These are phyloP conservation scores for Tieghemostelium lacteum DNA, from an alignment of 78 protist genomes.

Conservation along the genomic window DNA sequence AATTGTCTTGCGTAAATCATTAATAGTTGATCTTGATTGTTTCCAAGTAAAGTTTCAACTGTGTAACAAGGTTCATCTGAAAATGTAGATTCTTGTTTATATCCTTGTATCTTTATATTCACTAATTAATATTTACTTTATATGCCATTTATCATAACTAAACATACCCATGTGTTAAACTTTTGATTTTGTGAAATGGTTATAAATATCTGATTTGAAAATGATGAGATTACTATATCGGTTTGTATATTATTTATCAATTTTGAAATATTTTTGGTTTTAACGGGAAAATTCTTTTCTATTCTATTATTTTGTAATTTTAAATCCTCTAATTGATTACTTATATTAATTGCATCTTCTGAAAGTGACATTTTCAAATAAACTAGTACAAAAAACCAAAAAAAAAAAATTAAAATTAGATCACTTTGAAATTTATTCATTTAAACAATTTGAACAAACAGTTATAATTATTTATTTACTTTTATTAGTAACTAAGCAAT, in stretches of 20 bases:
- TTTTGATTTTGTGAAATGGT: conserved; percentile 46
- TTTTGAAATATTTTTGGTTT: conserved; percentile 7
- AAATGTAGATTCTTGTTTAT: conserved; percentile 13
- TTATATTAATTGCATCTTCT: too few species aligned
- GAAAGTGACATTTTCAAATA: too few species aligned
- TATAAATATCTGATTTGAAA: conserved; percentile 15
- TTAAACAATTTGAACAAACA: too few species aligned
- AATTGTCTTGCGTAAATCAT: conserved; percentile 67
- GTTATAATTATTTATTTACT: too few species aligned
- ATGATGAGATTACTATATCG: conserved; percentile 32
- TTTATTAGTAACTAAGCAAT: too few species aligned
- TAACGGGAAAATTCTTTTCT: conserved; percentile 33
- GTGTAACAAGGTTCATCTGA: conserved; percentile 53
- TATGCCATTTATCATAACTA: not conserved
- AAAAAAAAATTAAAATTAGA: too few species aligned
- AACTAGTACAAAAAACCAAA: too few species aligned
- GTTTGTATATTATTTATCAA: conserved; percentile 33
- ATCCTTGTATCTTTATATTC: conserved; percentile 35
- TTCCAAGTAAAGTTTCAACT: conserved; percentile 41
- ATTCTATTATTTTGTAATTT: conserved; percentile 3
- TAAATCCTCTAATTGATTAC: too few species aligned
- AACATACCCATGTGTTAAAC: conserved; percentile 61
- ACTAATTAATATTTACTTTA: not conserved
- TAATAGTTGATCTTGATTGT: conserved; percentile 36
- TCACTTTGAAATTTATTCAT: too few species aligned